These are phyloP conservation scores for Alliaria petiolata DNA, from an alignment of 345 rosid species.

Conservation along the genomic window DNA sequence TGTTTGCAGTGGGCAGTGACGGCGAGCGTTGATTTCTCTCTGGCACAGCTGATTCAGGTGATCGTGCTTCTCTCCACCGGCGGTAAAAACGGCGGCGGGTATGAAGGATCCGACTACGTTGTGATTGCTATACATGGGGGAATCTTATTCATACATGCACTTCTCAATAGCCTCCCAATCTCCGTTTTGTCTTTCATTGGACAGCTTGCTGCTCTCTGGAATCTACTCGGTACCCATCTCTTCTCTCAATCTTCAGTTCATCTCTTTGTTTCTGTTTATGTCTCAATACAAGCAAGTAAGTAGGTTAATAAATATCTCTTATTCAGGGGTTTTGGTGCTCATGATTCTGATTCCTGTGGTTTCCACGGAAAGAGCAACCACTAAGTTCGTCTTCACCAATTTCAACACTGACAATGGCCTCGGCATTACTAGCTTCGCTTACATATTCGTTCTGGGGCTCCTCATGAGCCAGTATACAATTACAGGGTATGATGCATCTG, in stretches of 20 bases:
- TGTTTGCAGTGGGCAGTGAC: constrained; percentile 92
- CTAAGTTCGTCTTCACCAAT: constrained; percentile 82
- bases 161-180: constrained; percentile 83
- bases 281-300: background rate
- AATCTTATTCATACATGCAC: constrained; percentile 68
- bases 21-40: constrained; percentile 37
- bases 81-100: constrained; percentile 92
- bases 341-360: constrained; percentile 79
- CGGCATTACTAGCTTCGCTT: constrained; percentile 58
- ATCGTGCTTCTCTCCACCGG: constrained; percentile 87
- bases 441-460: constrained; percentile 87
- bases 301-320: background rate
- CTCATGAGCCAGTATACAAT: constrained; percentile 96
- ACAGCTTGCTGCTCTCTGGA: constrained; percentile 92
- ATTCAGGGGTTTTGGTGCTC: constrained; percentile 70
- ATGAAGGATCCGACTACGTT: constrained; percentile 74
- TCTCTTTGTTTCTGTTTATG: background rate
- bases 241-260: no score
- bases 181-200: constrained; percentile 75
- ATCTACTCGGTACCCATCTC: constrained; percentile 60
- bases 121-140: constrained; percentile 77
- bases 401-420: constrained; percentile 78
- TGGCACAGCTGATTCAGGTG: constrained; percentile 40
- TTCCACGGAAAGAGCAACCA: constrained; percentile 72
- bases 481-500: constrained; percentile 92